phyloP scores from a whole-genome alignment of 805 yeast genomes.

The Starmerella apis region DNA sequence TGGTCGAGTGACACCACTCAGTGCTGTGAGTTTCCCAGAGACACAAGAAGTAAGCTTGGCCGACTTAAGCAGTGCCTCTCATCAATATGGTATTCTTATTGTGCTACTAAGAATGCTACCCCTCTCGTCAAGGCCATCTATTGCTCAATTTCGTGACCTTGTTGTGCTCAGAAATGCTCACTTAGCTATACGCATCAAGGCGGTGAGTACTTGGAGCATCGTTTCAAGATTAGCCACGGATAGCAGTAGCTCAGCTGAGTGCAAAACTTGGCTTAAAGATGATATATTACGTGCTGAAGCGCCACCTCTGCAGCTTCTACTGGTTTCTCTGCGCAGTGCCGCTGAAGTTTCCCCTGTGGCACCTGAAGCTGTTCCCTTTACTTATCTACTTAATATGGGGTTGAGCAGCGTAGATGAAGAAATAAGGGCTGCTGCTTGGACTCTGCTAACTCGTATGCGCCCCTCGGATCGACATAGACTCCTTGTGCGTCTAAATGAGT shows the following conservation, averaged over 20 bases:
- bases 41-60: slow-evolving; percentile 13
- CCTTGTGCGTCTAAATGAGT: neutral
- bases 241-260: slow-evolving; percentile 5
- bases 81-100: slow-evolving; percentile 24
- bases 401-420: neutral
- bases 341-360: slow-evolving; percentile 1
- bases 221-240: slow-evolving; percentile 6
- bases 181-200: slow-evolving; percentile 21
- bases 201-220: slow-evolving; percentile 25
- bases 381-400: slow-evolving; percentile 4
- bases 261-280: slow-evolving; percentile 19
- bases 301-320: slow-evolving; percentile 7
- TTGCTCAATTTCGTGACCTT: slow-evolving; percentile 23
- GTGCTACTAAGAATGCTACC: slow-evolving; percentile 17
- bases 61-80: slow-evolving; percentile 22
- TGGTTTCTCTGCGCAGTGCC: slow-evolving; percentile 5
- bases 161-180: slow-evolving; percentile 20
- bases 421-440: neutral
- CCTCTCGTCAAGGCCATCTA: slow-evolving; percentile 12
- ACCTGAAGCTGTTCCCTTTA: slow-evolving; percentile 9
- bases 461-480: neutral
- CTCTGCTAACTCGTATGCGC: neutral
- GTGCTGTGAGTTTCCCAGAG: slow-evolving; percentile 20
- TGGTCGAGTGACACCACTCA: slow-evolving; percentile 24
- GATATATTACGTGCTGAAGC: slow-evolving; percentile 10